Percentiles rank a stretch among this genome's conserved stretches.
Conservation (phyloP, 192 early-diverging fungal species). For the Backusella westeae region DNA sequence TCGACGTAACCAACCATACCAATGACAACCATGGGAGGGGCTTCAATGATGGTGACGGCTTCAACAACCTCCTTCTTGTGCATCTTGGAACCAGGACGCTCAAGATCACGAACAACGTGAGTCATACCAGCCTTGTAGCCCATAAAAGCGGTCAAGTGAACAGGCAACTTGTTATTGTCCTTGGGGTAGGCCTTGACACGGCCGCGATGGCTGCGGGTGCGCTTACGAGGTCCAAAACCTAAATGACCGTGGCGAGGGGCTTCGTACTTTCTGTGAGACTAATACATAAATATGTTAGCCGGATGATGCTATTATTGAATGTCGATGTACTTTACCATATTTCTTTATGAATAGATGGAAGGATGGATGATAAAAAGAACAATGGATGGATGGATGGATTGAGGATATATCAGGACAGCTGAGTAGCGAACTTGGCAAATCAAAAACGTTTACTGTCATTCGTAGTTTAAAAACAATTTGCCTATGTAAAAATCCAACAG, state of each 20-base stretch:
- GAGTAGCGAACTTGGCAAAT: too few relatives aligned
- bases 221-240: constrained; percentile 76
- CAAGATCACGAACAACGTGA: constrained; percentile 98
- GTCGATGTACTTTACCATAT: too few relatives aligned
- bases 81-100: constrained; percentile 99
- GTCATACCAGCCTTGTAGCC: constrained; percentile 99
- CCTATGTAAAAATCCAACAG: too few relatives aligned
- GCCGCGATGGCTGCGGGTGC: constrained; percentile 90
- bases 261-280: constrained; percentile 94
- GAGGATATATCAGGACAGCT: neutral
- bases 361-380: too few relatives aligned
- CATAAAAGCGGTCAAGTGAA: constrained; percentile 98
- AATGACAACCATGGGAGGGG: constrained; percentile 94
- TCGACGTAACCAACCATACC: constrained; percentile 99
- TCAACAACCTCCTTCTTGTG: constrained; percentile 99
- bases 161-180: constrained; percentile 92
- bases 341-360: too few relatives aligned
- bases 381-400: too few relatives aligned
- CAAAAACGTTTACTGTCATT: too few relatives aligned
- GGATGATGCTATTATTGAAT: neutral
- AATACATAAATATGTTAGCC: neutral
- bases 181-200: constrained; percentile 99
- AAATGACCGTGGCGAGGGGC: constrained; percentile 89
- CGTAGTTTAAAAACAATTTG: too few relatives aligned
- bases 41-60: constrained; percentile 97